phyloP scores from a whole-genome alignment of 2,329 filamentous ascomycete genomes.

The Paecilomyces formosus region DNA sequence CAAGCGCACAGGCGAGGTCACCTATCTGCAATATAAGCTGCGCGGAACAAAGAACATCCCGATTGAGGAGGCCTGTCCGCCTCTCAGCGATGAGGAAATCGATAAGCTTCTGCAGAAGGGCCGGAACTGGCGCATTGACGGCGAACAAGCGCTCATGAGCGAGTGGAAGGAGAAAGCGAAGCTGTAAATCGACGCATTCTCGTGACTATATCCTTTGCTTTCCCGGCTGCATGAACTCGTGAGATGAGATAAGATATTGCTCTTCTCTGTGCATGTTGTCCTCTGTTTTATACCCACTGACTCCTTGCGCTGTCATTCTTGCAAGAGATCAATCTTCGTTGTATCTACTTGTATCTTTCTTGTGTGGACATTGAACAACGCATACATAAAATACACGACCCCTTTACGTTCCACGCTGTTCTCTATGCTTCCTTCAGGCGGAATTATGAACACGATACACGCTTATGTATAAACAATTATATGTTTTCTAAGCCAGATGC shows the following conservation, averaged over 20 bases:
- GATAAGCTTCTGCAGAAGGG: constrained; percentile 18
- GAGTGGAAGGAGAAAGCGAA: constrained; percentile 24
- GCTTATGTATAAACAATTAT: no score
- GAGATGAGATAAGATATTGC: background rate
- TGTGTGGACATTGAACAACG: no score
- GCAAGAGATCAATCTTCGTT: background rate
- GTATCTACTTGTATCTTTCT: background rate
- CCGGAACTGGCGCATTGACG: constrained; percentile 23
- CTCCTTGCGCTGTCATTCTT: background rate
- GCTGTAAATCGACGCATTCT: constrained; percentile 12
- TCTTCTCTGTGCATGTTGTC: background rate
- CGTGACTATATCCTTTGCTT: background rate
- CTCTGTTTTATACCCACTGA: background rate
- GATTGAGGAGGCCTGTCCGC: constrained; percentile 21
- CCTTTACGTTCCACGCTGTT: no score
- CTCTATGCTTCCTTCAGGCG: no score
- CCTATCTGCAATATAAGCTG: constrained; percentile 23
- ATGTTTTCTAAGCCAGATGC: no score
- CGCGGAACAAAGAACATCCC: constrained; percentile 19
- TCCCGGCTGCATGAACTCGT: background rate
- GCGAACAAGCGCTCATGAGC: constrained; percentile 25
- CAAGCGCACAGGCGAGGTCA: constrained; percentile 21
- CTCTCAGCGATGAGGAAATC: constrained; percentile 30
- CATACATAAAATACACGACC: no score
- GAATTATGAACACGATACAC: no score